These are phyloP conservation scores for Porogramme epimiltina DNA, from an alignment of 1,284 basidiomycete genomes.

Conservation along the genomic window DNA sequence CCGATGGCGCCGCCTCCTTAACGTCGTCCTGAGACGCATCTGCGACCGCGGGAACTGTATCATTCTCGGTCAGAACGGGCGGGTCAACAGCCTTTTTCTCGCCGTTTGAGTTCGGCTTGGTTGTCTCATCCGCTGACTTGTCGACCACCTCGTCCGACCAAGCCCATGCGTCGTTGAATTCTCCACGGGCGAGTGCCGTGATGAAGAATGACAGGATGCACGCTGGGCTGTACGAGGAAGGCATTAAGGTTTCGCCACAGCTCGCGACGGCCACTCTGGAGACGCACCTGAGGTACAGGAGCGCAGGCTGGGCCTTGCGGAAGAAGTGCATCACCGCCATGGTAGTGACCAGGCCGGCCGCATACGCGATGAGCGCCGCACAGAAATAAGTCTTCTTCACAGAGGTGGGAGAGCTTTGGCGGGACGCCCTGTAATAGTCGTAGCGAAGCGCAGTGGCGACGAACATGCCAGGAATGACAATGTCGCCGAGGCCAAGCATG, in stretches of 20 bases:
- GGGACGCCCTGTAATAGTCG: conserved; percentile 62
- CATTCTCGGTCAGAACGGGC: neutral
- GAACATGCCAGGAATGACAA: conserved; percentile 91
- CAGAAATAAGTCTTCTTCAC: conserved; percentile 83
- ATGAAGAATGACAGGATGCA: conserved; percentile 65
- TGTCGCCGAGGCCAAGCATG: conserved; percentile 92
- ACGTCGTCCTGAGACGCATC: neutral
- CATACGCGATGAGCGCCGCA: conserved; percentile 74
- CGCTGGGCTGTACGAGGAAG: conserved; percentile 50
- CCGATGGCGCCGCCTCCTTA: neutral
- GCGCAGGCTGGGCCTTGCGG: conserved; percentile 84
- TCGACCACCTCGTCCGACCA: conserved; percentile 53
- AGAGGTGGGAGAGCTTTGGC: conserved; percentile 14
- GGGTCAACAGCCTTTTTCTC: neutral
- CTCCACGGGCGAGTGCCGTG: conserved; percentile 55
- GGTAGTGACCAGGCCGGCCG: conserved; percentile 77
- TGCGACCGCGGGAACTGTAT: neutral
- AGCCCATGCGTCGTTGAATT: conserved; percentile 61
- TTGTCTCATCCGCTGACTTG: conserved; percentile 7
- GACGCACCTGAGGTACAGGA: conserved; percentile 87
- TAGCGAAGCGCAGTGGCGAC: conserved; percentile 88
- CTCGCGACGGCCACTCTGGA: neutral
- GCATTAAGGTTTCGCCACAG: neutral
- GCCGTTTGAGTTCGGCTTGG: conserved; percentile 1
- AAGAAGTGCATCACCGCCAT: conserved; percentile 89